A percentile compares a stretch with the other conserved stretches of the same genome.
These are phyloP conservation scores for Erodium chrysanthum DNA, from an alignment of 441 rosid genomes.

Conservation along the genomic window DNA sequence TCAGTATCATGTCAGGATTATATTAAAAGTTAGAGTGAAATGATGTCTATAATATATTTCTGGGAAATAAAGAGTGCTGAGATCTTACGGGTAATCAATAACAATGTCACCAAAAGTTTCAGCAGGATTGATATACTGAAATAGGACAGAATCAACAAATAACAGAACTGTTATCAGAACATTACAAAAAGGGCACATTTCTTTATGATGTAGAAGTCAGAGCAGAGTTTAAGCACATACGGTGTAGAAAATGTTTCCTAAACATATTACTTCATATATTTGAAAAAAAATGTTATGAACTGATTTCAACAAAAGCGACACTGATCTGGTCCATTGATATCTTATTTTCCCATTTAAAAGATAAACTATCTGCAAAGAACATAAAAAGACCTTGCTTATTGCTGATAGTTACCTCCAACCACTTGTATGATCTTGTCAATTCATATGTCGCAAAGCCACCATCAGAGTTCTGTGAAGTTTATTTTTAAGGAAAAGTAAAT, in stretches of 20 bases:
- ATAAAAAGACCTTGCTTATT: neutral
- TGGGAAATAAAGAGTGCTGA: neutral
- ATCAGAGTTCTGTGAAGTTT: constrained; percentile 16
- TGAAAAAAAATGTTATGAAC: neutral
- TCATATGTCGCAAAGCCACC: constrained; percentile 25
- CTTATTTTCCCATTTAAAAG: neutral
- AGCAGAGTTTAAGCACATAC: too few species aligned
- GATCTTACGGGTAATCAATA: constrained; percentile 24
- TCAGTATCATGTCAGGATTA: neutral
- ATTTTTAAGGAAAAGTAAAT: neutral
- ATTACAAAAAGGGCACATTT: neutral
- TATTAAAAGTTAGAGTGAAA: neutral
- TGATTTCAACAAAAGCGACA: neutral
- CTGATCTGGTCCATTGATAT: neutral
- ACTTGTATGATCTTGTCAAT: constrained; percentile 22
- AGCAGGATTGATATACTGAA: constrained; percentile 23
- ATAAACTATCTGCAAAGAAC: neutral
- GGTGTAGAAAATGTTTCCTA: neutral
- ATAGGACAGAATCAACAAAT: neutral
- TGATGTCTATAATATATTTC: neutral
- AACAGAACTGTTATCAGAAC: neutral
- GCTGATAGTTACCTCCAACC: constrained; percentile 22
- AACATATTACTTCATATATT: neutral
- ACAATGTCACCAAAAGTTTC: constrained; percentile 26
- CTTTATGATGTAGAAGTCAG: neutral